These are phyloP conservation scores for Inonotus hispidus DNA, from an alignment of 1,284 basidiomycete species.

Conservation along the genomic window DNA sequence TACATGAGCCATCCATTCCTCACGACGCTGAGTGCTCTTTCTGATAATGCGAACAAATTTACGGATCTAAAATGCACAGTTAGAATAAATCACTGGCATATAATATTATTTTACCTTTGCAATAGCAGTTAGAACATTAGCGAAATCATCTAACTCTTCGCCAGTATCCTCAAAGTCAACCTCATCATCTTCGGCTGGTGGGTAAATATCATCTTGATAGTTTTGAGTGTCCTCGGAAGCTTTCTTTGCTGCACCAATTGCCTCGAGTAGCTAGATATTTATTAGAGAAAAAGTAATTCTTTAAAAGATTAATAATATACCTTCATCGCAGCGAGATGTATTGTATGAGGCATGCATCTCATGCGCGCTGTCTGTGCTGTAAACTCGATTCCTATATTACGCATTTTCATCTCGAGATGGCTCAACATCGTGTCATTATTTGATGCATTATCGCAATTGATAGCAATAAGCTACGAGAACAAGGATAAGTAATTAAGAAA, in stretches of 20 bases:
- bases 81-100: neutral
- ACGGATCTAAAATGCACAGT: neutral
- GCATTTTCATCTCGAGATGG: too few species aligned
- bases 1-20: neutral
- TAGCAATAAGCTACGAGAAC: too few species aligned
- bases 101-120: neutral
- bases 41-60: neutral
- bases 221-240: constrained; percentile 13
- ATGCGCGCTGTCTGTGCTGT: constrained; percentile 16
- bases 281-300: neutral
- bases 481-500: too few species aligned
- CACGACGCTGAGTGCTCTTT: neutral
- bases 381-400: constrained; percentile 11
- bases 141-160: neutral
- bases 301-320: constrained; percentile 19
- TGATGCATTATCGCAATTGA: too few species aligned
- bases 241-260: constrained; percentile 26
- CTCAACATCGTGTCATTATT: too few species aligned
- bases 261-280: constrained; percentile 26
- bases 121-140: neutral
- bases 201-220: constrained; percentile 22
- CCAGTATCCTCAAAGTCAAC: neutral
- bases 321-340: constrained; percentile 29
- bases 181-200: constrained; percentile 8
- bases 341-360: constrained; percentile 29